Percentiles rank a stretch among this genome's conserved stretches.
Evolutionary conservation across 1,284 basidiomycete genomes (phyloP).

Genomic region (Microbotryum saponariae): DNA sequence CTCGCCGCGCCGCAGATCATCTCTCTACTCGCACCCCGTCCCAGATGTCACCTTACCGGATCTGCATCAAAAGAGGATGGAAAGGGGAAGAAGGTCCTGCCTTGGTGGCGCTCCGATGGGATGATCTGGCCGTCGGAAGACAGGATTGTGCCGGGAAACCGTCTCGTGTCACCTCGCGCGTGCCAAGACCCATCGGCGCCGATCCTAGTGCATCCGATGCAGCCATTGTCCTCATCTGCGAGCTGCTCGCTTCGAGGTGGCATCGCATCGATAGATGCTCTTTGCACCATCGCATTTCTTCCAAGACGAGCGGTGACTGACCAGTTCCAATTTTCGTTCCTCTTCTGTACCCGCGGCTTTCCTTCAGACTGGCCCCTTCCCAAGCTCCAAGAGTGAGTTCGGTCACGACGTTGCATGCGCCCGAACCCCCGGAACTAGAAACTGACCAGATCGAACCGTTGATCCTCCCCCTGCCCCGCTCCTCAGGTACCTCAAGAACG

Average conservation of each 20-base stretch:
- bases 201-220: too few relatives aligned
- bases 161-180: too few relatives aligned
- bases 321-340: neutral
- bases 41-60: neutral
- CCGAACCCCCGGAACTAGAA: neutral
- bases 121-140: too few relatives aligned
- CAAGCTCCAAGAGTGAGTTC: conserved; percentile 76
- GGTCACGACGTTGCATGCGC: neutral
- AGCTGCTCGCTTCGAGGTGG: neutral
- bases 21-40: neutral
- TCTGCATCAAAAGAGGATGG: neutral
- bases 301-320: neutral
- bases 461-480: too few relatives aligned
- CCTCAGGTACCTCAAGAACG: conserved; percentile 84
- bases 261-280: neutral
- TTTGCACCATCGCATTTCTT: neutral
- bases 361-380: conserved; percentile 85
- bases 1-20: too few relatives aligned
- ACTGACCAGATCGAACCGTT: neutral
- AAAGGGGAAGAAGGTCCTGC: too few relatives aligned
- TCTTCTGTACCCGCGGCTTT: neutral
- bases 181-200: too few relatives aligned
- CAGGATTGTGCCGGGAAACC: too few relatives aligned
- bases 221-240: too few relatives aligned
- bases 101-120: too few relatives aligned